Base-by-base conservation (phyloP, 139 green algal species). In the Chlorella ohadii region DNA sequence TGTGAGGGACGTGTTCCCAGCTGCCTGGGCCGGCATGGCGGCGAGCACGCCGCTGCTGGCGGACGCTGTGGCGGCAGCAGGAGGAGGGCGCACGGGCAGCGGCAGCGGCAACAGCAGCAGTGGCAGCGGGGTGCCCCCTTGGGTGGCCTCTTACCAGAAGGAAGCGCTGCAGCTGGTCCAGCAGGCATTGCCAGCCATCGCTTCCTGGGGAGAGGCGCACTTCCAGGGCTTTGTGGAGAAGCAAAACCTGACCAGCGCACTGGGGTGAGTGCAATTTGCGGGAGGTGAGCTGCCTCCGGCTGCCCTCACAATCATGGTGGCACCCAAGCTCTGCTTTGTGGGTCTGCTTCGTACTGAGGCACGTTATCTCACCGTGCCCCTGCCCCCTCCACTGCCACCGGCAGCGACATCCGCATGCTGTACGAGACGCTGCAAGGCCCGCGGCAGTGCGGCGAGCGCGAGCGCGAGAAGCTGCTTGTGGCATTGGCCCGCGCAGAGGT, bases 191-290 rank as follows among this genome's bases (percentile, higher is more conserved):
- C 86, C 86, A 3, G 82, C 38, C 31, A 28, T 87, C 39, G 73
- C 72, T 0, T 20, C 38, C 7, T 90, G 87, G 87, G 41, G 83
- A 27, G 87, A 90, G 82, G 64, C 38, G 1, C 68, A 71, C 41
- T 39, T 86, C 22, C 33, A 79, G 16, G 25, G 64, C 4, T 39
- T 87, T 27, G 16, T 90, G 34, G 47, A 79, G 27, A 36, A 55
- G 13, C 73, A 90, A 28, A 90, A 90, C 86, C 74, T 90, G 33
- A 87, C 87, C 9, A 38, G 64, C 25, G 72, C 79, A 15, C 56
- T 85, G 56, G 44, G 78, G 78, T 83, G 78, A 51, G 78, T 2
- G 22, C 25, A 28, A 2, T 38, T 38, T 6, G n/a, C n/a, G n/a
- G n/a, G n/a, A n/a, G n/a, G n/a, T n/a, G n/a, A n/a, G n/a, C n/a